phyloP scores from a whole-genome alignment of 352 stramenopile genomes.

The Phytophthora foliorum region DNA sequence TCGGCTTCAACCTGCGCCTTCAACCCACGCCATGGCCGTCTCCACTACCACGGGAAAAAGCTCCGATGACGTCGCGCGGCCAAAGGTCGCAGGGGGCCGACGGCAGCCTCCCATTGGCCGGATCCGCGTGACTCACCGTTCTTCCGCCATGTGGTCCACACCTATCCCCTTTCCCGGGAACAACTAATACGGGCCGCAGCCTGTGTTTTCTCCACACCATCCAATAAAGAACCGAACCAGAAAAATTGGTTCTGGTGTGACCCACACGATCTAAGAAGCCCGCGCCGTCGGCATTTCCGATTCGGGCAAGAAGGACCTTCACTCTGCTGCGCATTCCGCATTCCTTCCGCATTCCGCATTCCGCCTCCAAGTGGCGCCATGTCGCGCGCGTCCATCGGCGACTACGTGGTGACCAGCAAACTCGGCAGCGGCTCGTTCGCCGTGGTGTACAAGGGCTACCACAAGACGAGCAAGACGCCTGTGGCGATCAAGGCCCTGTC shows the following conservation, averaged over 20 bases:
- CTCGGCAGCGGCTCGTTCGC: constrained; percentile 95
- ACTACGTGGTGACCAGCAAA: constrained; percentile 92
- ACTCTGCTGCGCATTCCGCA: constrained; percentile 1
- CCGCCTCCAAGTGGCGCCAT: constrained; percentile 28
- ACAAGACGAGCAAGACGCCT: constrained; percentile 72
- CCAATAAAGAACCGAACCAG: too few species aligned
- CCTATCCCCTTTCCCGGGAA: too few species aligned
- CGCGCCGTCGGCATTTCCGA: constrained; percentile 23
- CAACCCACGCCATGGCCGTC: not conserved
- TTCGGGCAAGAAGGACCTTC: constrained; percentile 27
- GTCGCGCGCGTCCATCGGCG: constrained; percentile 73
- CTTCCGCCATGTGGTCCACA: constrained; percentile 6
- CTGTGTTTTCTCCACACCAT: too few species aligned
- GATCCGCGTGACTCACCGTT: constrained; percentile 9
- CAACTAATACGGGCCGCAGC: too few species aligned
- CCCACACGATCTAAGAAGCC: constrained; percentile 12
- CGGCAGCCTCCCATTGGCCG: not conserved
- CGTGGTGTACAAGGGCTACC: constrained; percentile 88
- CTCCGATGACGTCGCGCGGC: constrained; percentile 15
- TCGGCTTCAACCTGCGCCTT: constrained; percentile 6
- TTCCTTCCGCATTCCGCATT: not conserved
- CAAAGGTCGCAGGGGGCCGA: not conserved
- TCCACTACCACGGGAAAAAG: constrained; percentile 15
- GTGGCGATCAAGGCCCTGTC: constrained; percentile 97
- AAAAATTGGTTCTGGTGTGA: too few species aligned